Conservation (phyloP, 1,139 yeast species). For the Yamadazyma sp. region DNA sequence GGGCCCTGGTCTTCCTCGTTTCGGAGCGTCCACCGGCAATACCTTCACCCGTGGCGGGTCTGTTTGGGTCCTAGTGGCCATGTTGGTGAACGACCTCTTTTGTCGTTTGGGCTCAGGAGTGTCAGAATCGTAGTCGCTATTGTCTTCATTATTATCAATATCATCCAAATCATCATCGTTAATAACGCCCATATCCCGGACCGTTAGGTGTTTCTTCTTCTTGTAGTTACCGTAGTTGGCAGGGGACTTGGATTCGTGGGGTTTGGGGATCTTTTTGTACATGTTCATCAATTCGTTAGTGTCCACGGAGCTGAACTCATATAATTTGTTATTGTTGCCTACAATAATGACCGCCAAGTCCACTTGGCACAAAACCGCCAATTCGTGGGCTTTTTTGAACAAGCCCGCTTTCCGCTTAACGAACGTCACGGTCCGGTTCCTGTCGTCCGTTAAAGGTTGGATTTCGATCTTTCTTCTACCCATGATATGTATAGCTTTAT, state of each 20-base stretch:
- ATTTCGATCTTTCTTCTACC: conserved; percentile 97
- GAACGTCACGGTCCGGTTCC: conserved; percentile 86
- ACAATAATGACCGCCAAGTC: conserved; percentile 88
- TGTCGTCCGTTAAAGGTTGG: conserved; percentile 85
- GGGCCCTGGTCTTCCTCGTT: conserved; percentile 16
- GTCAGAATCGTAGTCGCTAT: conserved; percentile 16
- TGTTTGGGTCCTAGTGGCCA: conserved; percentile 2
- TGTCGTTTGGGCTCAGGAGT: conserved; percentile 17
- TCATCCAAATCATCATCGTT: conserved; percentile 14
- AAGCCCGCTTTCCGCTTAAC: conserved; percentile 93
- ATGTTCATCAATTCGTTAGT: conserved; percentile 58
- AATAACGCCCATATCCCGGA: conserved; percentile 2
- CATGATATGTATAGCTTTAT: conserved; percentile 46
- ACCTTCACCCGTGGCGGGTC: not conserved
- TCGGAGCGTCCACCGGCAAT: not conserved
- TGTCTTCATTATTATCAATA: conserved; percentile 11
- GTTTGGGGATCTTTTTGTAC: conserved; percentile 38
- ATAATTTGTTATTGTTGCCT: conserved; percentile 79
- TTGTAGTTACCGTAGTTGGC: conserved; percentile 53
- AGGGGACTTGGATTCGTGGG: conserved; percentile 63
- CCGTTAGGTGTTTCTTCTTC: conserved; percentile 28
- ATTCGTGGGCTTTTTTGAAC: conserved; percentile 94
- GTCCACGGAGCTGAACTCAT: conserved; percentile 78
- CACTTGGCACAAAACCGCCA: conserved; percentile 88
- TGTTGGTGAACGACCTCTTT: conserved; percentile 8